Conservation (phyloP, 345 rosid genomes). For the Psidium guajava region DNA sequence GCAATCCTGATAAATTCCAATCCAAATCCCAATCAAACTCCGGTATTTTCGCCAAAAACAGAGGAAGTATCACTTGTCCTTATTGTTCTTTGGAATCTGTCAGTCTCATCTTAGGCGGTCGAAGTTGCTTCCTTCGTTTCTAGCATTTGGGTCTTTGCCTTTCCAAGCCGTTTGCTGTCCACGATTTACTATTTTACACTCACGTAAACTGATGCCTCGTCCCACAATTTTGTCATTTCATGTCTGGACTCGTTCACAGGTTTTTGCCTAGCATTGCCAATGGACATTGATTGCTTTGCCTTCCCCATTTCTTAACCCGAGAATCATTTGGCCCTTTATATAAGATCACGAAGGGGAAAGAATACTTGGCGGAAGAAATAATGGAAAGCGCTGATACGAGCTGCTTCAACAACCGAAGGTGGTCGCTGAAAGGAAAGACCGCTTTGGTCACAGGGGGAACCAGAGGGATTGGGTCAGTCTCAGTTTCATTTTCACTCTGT, state of each 20-base stretch:
- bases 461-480: constrained; percentile 50
- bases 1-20: background rate
- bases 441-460: constrained; percentile 68
- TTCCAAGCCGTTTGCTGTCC: background rate
- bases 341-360: background rate
- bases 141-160: background rate
- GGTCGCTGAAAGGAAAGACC: constrained; percentile 57
- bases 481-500: background rate
- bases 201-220: background rate
- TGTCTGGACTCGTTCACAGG: background rate
- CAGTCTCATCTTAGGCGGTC: background rate
- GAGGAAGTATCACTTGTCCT: background rate
- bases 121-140: background rate
- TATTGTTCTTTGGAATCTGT: background rate
- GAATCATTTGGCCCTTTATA: background rate
- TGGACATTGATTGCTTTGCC: background rate
- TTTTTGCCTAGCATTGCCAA: background rate
- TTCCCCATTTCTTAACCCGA: background rate
- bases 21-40: background rate
- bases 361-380: background rate
- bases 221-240: background rate
- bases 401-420: constrained; percentile 25
- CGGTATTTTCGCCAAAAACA: background rate
- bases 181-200: background rate
- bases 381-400: constrained; percentile 6